Evolutionary conservation across 306 rosid species (phyloP).

Genomic region (Pyrus bretschneideri): DNA sequence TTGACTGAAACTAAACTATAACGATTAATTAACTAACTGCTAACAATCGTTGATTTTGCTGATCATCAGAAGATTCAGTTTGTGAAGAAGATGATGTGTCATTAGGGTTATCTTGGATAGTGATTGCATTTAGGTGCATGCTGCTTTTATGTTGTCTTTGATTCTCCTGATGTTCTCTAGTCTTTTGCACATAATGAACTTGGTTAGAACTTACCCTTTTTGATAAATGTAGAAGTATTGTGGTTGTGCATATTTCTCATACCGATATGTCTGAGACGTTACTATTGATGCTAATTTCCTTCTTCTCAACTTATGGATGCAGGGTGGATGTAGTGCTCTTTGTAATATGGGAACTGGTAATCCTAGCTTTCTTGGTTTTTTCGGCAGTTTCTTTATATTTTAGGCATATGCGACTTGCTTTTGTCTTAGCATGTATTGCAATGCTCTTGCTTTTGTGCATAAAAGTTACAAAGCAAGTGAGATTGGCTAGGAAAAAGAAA

Average conservation of each 20-base stretch:
- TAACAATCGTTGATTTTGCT: neutral
- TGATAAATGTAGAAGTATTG: too few species aligned
- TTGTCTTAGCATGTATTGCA: conserved; percentile 63
- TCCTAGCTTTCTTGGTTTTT: conserved; percentile 89
- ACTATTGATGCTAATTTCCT: conserved; percentile 1
- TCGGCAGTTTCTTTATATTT: conserved; percentile 89
- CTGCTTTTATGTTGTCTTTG: neutral
- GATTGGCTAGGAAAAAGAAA: conserved; percentile 88
- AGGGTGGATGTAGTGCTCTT: conserved; percentile 97
- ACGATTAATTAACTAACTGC: neutral
- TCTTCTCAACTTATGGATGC: conserved; percentile 41
- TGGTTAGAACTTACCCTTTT: neutral
- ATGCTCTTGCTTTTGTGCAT: conserved; percentile 80
- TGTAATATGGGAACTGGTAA: conserved; percentile 93
- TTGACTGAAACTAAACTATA: neutral
- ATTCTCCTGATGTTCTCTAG: neutral
- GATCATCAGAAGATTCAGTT: too few species aligned
- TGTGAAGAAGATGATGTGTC: neutral
- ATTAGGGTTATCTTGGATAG: neutral
- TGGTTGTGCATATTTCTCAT: neutral
- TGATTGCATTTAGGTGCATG: neutral
- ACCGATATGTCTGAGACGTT: neutral
- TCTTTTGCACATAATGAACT: neutral
- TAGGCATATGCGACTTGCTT: conserved; percentile 76
- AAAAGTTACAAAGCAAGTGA: conserved; percentile 94